Evolutionary conservation across 2,329 filamentous ascomycete genomes (phyloP).

Genomic region (Metarhizium sp.): DNA sequence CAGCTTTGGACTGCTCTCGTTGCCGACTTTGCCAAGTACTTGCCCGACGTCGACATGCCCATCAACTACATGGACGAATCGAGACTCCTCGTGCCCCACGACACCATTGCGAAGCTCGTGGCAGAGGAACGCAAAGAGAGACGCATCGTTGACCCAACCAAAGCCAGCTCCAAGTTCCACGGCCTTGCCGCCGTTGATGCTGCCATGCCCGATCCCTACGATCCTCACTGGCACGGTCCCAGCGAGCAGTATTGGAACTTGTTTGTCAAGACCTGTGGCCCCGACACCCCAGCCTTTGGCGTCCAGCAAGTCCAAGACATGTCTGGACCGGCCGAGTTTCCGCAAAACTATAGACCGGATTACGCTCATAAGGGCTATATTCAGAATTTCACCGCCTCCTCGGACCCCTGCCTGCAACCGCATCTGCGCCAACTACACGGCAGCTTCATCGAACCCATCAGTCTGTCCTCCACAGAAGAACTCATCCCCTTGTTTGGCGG

Average conservation of each 20-base stretch:
- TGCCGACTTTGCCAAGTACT: slow-evolving; percentile 37
- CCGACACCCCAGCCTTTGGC: slow-evolving; percentile 38
- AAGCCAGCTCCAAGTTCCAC: slow-evolving; percentile 35
- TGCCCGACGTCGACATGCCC: slow-evolving; percentile 59
- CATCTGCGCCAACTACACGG: slow-evolving; percentile 42
- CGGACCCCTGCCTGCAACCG: slow-evolving; percentile 51
- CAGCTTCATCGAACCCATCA: slow-evolving; percentile 45
- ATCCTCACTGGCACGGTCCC: slow-evolving; percentile 36
- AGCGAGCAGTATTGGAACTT: slow-evolving; percentile 50
- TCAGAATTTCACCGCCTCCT: slow-evolving; percentile 47
- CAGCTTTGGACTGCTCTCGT: slow-evolving; percentile 41
- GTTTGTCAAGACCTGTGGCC: slow-evolving; percentile 46
- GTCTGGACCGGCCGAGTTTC: slow-evolving; percentile 22
- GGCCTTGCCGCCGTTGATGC: slow-evolving; percentile 28
- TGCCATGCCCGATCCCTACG: slow-evolving; percentile 24
- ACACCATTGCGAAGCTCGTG: slow-evolving; percentile 43
- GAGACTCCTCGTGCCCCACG: slow-evolving; percentile 49
- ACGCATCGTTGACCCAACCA: slow-evolving; percentile 29
- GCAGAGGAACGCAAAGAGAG: slow-evolving; percentile 35
- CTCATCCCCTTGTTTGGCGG: slow-evolving; percentile 53
- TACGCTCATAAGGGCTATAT: slow-evolving; percentile 40
- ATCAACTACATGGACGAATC: slow-evolving; percentile 58
- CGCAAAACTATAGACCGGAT: slow-evolving; percentile 22
- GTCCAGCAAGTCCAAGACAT: slow-evolving; percentile 21
- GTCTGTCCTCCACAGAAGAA: slow-evolving; percentile 40